Conservation (phyloP, 495 filamentous ascomycete species). For the Penicillium macrosclerotiorum region DNA sequence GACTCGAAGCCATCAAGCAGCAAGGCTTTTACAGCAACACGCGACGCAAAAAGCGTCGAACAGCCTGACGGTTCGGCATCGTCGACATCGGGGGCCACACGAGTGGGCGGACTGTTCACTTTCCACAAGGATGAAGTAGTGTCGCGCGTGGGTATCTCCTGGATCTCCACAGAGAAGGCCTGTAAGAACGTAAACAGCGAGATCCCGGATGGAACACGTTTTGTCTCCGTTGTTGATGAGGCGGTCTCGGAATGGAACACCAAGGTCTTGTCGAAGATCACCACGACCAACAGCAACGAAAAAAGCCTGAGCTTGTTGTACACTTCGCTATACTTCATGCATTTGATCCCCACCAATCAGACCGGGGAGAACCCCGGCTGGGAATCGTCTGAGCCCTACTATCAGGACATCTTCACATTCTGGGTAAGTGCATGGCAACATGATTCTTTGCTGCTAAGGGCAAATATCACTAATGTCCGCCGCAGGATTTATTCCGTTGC, state of each 20-base stretch:
- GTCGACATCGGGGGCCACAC: slow-evolving; percentile 25
- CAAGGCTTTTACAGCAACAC: slow-evolving; percentile 29
- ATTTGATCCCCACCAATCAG: slow-evolving; percentile 66
- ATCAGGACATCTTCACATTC: slow-evolving; percentile 46
- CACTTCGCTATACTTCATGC: slow-evolving; percentile 66
- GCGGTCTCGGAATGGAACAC: slow-evolving; percentile 57
- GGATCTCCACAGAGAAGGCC: slow-evolving; percentile 62
- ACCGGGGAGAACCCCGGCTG: slow-evolving; percentile 72
- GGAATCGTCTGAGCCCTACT: slow-evolving; percentile 62
- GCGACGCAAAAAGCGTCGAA: slow-evolving; percentile 26
- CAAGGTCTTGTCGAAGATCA: slow-evolving; percentile 61
- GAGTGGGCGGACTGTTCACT: slow-evolving; percentile 36
- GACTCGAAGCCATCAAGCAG: slow-evolving; percentile 40
- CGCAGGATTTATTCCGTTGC: slow-evolving; percentile 61
- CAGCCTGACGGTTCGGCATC: slow-evolving; percentile 24
- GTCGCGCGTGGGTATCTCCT: slow-evolving; percentile 70
- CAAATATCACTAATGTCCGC: slow-evolving; percentile 5
- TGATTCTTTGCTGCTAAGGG: no score
- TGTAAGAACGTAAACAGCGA: slow-evolving; percentile 58
- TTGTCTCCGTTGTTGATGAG: slow-evolving; percentile 46
- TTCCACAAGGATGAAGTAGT: slow-evolving; percentile 41
- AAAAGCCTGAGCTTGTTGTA: slow-evolving; percentile 61
- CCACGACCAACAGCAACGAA: slow-evolving; percentile 53
- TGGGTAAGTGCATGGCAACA: no score
- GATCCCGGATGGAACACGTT: slow-evolving; percentile 49